Evolutionary conservation across 148 eudicot species (phyloP), one percentile per base, ranked within the genome.

Genomic region (Rhododendron ovatum): DNA sequence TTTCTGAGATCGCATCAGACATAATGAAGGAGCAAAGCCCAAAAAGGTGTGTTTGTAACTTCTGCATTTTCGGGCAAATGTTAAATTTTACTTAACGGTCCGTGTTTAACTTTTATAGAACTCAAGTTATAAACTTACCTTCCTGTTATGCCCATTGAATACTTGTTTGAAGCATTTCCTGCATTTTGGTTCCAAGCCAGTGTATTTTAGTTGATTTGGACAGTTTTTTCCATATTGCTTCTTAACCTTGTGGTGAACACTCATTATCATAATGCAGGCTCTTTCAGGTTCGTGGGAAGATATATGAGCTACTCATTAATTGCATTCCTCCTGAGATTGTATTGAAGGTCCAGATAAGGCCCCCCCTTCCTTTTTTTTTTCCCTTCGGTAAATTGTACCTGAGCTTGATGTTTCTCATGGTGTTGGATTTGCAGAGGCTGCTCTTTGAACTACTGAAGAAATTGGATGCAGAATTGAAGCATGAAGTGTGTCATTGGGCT

Each of bases 1-100:
- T 96, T 82, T 91, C 90, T 33, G 98, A 92, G 86, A 96, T 96
- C 87, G 94, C 98, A 81, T 93, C 96, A 85, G 96, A 95, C 89
- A 93, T 96, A 82, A 91, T 96, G 95, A 95, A 92, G 85, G 99
- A 95, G 90, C 99, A 95, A 91, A 95, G 98, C 91, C 99, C 99
- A 61, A 96, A 96, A 93, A 92, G 98, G 99, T 96, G 87, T 69
- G 76, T 30, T 67, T 26, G 41, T 10, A 45, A 17, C 48, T 41
- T 4, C 6, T 84, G 48, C 50, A 35, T 50, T 48, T 74, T 47
- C 35, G 7, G 82, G 67, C 7, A 33, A 5, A 15, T 53, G 13
- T 48, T 50, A 50, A 63, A 37, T 24, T 50, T 82, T 13, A 24
- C 5, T 57, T 22, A 24, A 24, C 37, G 65, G 47, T 83, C 30